Conservation (phyloP, 345 rosid genomes). For the Anacardium occidentale region DNA sequence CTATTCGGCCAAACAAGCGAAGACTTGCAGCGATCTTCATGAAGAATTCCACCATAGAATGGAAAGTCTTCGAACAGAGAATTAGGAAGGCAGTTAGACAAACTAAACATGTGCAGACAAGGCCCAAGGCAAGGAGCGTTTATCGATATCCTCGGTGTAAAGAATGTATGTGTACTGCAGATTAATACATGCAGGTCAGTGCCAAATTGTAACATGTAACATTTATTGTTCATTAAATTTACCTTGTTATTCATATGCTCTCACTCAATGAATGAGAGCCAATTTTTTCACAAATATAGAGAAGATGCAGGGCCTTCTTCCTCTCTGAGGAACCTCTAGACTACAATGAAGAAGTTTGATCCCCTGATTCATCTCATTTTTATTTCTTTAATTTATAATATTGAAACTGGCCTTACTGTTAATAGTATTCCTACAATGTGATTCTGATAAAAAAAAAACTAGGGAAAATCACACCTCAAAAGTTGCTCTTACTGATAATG, state of each 20-base stretch:
- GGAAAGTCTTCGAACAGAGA: conserved; percentile 89
- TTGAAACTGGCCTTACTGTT: conserved; percentile 41
- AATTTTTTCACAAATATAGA: neutral
- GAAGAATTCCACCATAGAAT: conserved; percentile 75
- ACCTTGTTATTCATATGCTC: neutral
- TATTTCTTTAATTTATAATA: neutral
- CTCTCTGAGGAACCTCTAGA: no score
- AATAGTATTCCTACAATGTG: conserved; percentile 68
- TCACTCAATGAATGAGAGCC: neutral
- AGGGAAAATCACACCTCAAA: no score
- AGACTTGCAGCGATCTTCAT: conserved; percentile 69
- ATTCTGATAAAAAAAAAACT: no score
- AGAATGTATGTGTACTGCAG: conserved; percentile 72
- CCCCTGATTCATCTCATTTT: no score
- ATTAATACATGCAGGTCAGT: neutral
- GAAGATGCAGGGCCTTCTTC: no score
- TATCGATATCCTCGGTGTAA: conserved; percentile 86
- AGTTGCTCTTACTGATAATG: no score
- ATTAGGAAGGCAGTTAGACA: conserved; percentile 92
- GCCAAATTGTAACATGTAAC: neutral
- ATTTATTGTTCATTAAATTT: conserved; percentile 7
- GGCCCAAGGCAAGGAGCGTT: conserved; percentile 85
- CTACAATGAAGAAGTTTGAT: no score
- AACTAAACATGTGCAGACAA: conserved; percentile 72
- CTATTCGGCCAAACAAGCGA: conserved; percentile 79